Percentiles rank a stretch among this genome's conserved stretches.
Conservation (phyloP, 805 yeast species). For the fission yeast (Schizosaccharomyces pombe) region DNA sequence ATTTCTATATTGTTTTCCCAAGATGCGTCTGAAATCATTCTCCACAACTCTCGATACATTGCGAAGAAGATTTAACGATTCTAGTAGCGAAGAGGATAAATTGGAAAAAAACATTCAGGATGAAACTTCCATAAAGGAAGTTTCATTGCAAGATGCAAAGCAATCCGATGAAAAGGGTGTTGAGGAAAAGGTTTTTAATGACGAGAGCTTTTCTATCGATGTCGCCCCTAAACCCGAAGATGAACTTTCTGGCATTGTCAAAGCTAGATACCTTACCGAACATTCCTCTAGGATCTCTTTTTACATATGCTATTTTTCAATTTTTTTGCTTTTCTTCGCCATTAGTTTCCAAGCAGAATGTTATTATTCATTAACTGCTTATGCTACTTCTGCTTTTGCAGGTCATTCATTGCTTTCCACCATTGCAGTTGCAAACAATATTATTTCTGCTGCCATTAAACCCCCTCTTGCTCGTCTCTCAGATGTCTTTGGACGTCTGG, state of each 20-base stretch:
- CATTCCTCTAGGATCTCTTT: neutral
- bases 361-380: neutral
- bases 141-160: too few relatives aligned
- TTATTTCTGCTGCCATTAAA: constrained; percentile 17
- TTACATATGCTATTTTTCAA: neutral
- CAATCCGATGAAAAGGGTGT: too few relatives aligned
- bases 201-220: neutral
- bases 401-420: constrained; percentile 16
- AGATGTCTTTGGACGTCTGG: constrained; percentile 34
- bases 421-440: constrained; percentile 14
- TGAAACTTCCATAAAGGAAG: neutral
- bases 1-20: too few relatives aligned
- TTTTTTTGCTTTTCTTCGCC: neutral
- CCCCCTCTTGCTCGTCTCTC: constrained; percentile 25
- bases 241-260: neutral
- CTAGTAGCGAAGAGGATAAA: neutral
- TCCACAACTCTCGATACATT: neutral
- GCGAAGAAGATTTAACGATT: neutral
- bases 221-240: neutral
- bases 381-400: constrained; percentile 10
- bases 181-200: too few relatives aligned
- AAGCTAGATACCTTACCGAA: neutral
- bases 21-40: too few relatives aligned
- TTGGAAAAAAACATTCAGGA: neutral
- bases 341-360: neutral